Base-by-base conservation (phyloP, 192 early-diverging fungal genomes). In the Phycomyces nitens region DNA sequence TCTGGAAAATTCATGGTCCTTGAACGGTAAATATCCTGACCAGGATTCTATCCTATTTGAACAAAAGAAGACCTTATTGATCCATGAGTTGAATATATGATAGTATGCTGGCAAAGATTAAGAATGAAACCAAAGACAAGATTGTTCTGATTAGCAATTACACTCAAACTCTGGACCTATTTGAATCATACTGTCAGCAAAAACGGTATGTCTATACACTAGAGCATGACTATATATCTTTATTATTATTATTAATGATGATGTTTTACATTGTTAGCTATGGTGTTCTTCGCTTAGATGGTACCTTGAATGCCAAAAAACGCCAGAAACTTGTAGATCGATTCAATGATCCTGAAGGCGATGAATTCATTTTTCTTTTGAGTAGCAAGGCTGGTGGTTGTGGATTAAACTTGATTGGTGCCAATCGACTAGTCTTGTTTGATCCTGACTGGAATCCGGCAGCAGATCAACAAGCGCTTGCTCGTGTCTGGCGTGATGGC, bases 341-440 rank as follows among this genome's bases (percentile, higher is more conserved):
- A 58, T 98, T 99, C 77, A 99, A 99, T 74, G 86, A 99, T 70
- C 96, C 95, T 0, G 80, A 84, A 7, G 82, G 85, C 34, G 66
- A 72, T 22, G 89, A 95, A 44, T 98, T 99, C 80, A 85, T 99
- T 1, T 99, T 99, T 63, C 74, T 99, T 53, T 71, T 99, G 0
- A 94, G 92, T 65, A 96, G 94, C 69, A 99, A 99, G 74, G 96
- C 97, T 1, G 97, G 97, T 62, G 97, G 97, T 34, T 99, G 97
- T 74, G 97, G 97, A 0, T 81, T 99, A 51, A 99, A 99, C 64
- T 77, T 99, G 77, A 95, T 99, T 59, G 97, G 97, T 2, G 97
- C 97, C 18, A 99, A 98, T 72, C 81, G 97, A 12, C 84, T 99
- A 29, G 86, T 99, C 1, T 80, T 99, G 1, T 97, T 99, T 73